Evolutionary conservation across 2,329 filamentous ascomycete species (phyloP).

Genomic region (Fusarium sarcochroum): DNA sequence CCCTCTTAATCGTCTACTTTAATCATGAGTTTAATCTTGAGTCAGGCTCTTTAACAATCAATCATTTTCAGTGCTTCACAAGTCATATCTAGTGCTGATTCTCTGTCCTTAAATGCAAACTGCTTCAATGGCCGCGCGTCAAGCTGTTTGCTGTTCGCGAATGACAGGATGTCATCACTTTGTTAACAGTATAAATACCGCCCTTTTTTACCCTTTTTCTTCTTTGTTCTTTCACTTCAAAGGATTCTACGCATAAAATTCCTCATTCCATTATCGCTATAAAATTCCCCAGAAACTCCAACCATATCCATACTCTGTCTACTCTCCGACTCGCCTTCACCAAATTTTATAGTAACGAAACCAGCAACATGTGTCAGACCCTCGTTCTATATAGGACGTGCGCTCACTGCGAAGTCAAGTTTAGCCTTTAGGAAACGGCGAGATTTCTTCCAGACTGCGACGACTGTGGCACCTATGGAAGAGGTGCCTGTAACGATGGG

Average conservation of each 20-base stretch:
- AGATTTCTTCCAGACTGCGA: conserved; percentile 41
- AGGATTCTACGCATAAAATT: neutral
- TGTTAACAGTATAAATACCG: conserved; percentile 7
- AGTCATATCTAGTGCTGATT: neutral
- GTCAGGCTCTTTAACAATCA: neutral
- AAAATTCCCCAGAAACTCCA: neutral
- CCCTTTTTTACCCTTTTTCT: neutral
- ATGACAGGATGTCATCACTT: conserved; percentile 3
- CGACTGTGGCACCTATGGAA: conserved; percentile 30
- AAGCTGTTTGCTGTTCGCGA: conserved; percentile 4
- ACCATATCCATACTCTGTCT: neutral
- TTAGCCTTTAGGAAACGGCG: conserved; percentile 38
- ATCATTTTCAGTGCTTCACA: neutral
- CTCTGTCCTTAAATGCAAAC: neutral
- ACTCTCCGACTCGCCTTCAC: neutral
- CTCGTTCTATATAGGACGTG: conserved; percentile 38
- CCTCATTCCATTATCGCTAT: neutral
- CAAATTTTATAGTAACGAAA: neutral
- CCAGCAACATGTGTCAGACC: conserved; percentile 34
- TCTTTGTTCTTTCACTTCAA: neutral
- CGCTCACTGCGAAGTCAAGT: conserved; percentile 35
- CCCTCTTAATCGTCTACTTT: conserved; percentile 4
- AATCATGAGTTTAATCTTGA: conserved; percentile 2
- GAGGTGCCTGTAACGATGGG: conserved; percentile 37
- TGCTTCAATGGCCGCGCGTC: neutral